Evolutionary conservation across 371 early-diverging fungal genomes (phyloP).

Genomic region (Lichtheimia ornata): DNA sequence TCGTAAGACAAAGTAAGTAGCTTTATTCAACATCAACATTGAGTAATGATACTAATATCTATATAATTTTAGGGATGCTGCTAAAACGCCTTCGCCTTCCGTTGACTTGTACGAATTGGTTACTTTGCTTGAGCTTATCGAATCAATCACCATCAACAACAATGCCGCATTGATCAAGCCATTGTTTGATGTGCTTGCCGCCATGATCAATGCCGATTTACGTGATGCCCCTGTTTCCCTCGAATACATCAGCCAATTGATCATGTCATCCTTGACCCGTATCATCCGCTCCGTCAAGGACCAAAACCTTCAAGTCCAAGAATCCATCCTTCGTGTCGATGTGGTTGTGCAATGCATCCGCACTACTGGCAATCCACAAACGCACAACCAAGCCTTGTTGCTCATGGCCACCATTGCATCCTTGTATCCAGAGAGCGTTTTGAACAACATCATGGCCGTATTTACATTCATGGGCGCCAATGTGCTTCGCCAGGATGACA

Average conservation of each 20-base stretch:
- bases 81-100: background rate
- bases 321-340: slow-evolving; percentile 74
- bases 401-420: slow-evolving; percentile 88
- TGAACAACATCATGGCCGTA: slow-evolving; percentile 93
- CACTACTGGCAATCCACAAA: slow-evolving; percentile 92
- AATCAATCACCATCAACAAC: slow-evolving; percentile 55
- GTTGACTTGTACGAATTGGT: slow-evolving; percentile 61
- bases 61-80: background rate
- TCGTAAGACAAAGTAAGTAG: slow-evolving; percentile 26
- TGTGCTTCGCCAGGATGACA: slow-evolving; percentile 92
- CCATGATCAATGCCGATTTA: slow-evolving; percentile 63
- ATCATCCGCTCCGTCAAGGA: slow-evolving; percentile 64
- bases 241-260: slow-evolving; percentile 88
- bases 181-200: slow-evolving; percentile 75
- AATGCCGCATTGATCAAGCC: slow-evolving; percentile 59
- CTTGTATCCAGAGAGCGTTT: slow-evolving; percentile 80
- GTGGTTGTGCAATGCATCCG: slow-evolving; percentile 89
- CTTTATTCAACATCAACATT: background rate
- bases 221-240: slow-evolving; percentile 63
- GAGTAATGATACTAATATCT: background rate
- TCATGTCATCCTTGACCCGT: slow-evolving; percentile 73
- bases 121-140: slow-evolving; percentile 71
- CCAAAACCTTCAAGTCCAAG: slow-evolving; percentile 38
- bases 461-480: slow-evolving; percentile 99
- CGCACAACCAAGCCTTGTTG: slow-evolving; percentile 87